Percentiles rank a stretch among this genome's conserved stretches.
Evolutionary conservation across 2,329 filamentous ascomycete genomes (phyloP).

Genomic region (Sclerotinia subarctica): DNA sequence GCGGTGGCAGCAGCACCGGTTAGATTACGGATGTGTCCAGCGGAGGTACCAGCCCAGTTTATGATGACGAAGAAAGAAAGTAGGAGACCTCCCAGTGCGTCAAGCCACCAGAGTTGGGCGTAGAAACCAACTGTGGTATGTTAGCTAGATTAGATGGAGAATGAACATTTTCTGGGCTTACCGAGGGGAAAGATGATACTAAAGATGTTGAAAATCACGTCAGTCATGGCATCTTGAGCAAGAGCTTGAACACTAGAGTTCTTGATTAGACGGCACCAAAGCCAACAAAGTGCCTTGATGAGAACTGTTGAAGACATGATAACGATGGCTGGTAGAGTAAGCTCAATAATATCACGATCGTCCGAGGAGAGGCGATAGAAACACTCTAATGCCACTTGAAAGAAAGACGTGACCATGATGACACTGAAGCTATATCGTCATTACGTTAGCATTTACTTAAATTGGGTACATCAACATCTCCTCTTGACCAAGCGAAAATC

Average conservation of each 20-base stretch:
- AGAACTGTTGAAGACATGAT: conserved; percentile 56
- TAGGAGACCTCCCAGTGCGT: conserved; percentile 57
- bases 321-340: conserved; percentile 53
- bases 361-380: conserved; percentile 53
- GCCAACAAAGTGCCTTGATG: conserved; percentile 58
- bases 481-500: background rate
- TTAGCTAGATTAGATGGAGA: conserved; percentile 4
- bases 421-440: conserved; percentile 47
- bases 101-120: conserved; percentile 63
- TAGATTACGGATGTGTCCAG: conserved; percentile 57
- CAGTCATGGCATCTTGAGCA: conserved; percentile 61
- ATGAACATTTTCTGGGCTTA: conserved; percentile 22
- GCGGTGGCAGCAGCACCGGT: conserved; percentile 56
- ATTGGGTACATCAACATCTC: background rate
- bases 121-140: conserved; percentile 50
- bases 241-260: conserved; percentile 63
- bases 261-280: conserved; percentile 57
- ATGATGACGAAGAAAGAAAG: conserved; percentile 66
- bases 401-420: conserved; percentile 61
- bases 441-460: background rate
- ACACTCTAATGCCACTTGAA: conserved; percentile 60
- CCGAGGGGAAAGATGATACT: conserved; percentile 58
- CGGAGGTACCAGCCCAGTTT: conserved; percentile 62
- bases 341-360: conserved; percentile 47
- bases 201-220: conserved; percentile 62